These are phyloP conservation scores for Solanum peruvianum DNA, from an alignment of 257 asterid species.

Conservation along the genomic window DNA sequence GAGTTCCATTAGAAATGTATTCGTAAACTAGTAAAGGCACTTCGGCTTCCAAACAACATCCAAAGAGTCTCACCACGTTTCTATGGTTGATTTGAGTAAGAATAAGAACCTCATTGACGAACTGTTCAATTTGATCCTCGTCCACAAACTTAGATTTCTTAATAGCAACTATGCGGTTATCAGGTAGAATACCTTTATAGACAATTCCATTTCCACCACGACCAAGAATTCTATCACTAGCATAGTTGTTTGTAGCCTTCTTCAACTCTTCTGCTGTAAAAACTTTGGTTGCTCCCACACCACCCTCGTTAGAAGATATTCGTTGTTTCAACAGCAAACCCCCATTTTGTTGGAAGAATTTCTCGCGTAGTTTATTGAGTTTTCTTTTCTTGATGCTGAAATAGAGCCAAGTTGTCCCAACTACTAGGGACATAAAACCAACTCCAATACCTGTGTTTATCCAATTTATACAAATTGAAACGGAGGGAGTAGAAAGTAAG, in stretches of 20 bases:
- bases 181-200: conserved; percentile 35
- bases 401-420: conserved; percentile 16
- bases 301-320: conserved; percentile 2
- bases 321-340: conserved; percentile 40
- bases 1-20: conserved; percentile 24
- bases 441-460: conserved; percentile 7
- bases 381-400: conserved; percentile 10
- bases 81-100: conserved; percentile 48
- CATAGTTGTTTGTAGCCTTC: conserved; percentile 33
- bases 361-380: conserved; percentile 11
- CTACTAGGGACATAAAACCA: conserved; percentile 8
- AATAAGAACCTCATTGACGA: conserved; percentile 57
- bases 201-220: conserved; percentile 48
- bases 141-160: conserved; percentile 42
- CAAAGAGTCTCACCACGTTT: conserved; percentile 46
- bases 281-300: conserved; percentile 13
- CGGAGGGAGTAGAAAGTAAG: fast-evolving
- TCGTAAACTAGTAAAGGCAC: conserved; percentile 45
- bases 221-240: conserved; percentile 40
- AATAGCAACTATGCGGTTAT: conserved; percentile 32
- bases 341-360: conserved; percentile 46
- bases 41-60: conserved; percentile 52
- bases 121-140: conserved; percentile 39
- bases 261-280: conserved; percentile 25
- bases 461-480: neutral